A percentile compares a stretch with the other conserved stretches of the same genome.
Evolutionary conservation across 2,329 filamentous ascomycete species (phyloP).

Genomic region (Mycogone perniciosa): DNA sequence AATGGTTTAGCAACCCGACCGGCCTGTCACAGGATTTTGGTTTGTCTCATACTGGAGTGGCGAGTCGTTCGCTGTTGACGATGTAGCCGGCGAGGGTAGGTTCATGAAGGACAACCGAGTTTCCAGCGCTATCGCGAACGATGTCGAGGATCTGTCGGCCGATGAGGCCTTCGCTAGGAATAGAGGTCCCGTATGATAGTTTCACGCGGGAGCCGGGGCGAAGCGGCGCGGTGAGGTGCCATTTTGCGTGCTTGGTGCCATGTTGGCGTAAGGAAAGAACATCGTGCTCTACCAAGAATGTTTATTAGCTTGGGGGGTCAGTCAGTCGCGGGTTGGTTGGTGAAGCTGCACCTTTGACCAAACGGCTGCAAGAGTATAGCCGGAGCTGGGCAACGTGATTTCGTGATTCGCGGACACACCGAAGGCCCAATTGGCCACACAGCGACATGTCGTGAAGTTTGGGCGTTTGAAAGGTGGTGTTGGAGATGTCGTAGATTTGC

Average conservation of each 20-base stretch:
- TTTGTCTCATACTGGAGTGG: conserved; percentile 52
- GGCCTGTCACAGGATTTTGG: background rate
- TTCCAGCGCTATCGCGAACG: conserved; percentile 46
- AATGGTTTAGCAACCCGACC: background rate
- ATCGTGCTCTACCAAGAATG: conserved; percentile 30
- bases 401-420: background rate
- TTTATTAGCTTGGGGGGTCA: conserved; percentile 3
- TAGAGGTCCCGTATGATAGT: conserved; percentile 38
- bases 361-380: conserved; percentile 22
- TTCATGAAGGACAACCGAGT: conserved; percentile 50
- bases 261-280: conserved; percentile 35
- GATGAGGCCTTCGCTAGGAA: conserved; percentile 54
- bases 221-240: conserved; percentile 33
- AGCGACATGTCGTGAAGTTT: conserved; percentile 4
- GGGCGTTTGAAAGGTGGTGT: background rate
- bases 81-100: conserved; percentile 71
- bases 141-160: conserved; percentile 53
- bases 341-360: conserved; percentile 20
- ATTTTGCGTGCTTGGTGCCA: conserved; percentile 29
- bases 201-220: conserved; percentile 25
- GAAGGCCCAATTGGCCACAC: background rate
- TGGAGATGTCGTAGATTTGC: conserved; percentile 16
- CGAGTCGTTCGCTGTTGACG: conserved; percentile 56
- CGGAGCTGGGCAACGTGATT: conserved; percentile 3
- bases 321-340: background rate